These are phyloP conservation scores for Fusarium piperis DNA, from an alignment of 2,329 filamentous ascomycete species.

Conservation along the genomic window DNA sequence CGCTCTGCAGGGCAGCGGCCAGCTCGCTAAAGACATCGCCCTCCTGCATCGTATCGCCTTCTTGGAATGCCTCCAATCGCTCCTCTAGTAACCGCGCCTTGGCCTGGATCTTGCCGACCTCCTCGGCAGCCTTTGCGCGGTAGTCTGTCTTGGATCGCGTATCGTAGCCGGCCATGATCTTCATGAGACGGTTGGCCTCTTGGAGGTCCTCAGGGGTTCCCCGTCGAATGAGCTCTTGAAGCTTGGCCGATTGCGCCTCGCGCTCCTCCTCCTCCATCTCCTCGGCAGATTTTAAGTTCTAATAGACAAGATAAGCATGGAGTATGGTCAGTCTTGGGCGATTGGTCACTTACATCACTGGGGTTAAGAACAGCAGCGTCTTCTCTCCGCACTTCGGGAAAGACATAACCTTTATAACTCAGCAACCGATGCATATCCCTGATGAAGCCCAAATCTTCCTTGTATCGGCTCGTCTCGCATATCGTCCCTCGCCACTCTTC, in stretches of 20 bases:
- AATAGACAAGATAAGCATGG: slow-evolving; percentile 44
- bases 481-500: slow-evolving; percentile 99
- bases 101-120: slow-evolving; percentile 93
- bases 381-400: slow-evolving; percentile 90
- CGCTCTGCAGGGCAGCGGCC: slow-evolving; percentile 86
- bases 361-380: slow-evolving; percentile 97
- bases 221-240: slow-evolving; percentile 94
- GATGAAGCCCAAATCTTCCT: slow-evolving; percentile 95
- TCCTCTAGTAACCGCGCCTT: slow-evolving; percentile 94
- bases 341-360: slow-evolving; percentile 79
- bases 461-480: slow-evolving; percentile 97
- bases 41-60: slow-evolving; percentile 79
- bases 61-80: slow-evolving; percentile 84
- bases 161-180: slow-evolving; percentile 98
- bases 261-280: slow-evolving; percentile 99
- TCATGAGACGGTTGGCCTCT: slow-evolving; percentile 98
- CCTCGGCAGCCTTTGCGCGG: slow-evolving; percentile 94
- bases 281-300: slow-evolving; percentile 95
- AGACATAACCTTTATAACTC: slow-evolving; percentile 96
- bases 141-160: slow-evolving; percentile 97
- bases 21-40: slow-evolving; percentile 83
- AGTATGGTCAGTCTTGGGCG: slow-evolving; percentile 46
- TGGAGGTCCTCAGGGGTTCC: slow-evolving; percentile 93
- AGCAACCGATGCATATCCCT: slow-evolving; percentile 96
- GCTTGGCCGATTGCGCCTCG: slow-evolving; percentile 95